Base-by-base conservation (phyloP, 1,284 basidiomycete species). In the Cystobasidium pallidum region DNA sequence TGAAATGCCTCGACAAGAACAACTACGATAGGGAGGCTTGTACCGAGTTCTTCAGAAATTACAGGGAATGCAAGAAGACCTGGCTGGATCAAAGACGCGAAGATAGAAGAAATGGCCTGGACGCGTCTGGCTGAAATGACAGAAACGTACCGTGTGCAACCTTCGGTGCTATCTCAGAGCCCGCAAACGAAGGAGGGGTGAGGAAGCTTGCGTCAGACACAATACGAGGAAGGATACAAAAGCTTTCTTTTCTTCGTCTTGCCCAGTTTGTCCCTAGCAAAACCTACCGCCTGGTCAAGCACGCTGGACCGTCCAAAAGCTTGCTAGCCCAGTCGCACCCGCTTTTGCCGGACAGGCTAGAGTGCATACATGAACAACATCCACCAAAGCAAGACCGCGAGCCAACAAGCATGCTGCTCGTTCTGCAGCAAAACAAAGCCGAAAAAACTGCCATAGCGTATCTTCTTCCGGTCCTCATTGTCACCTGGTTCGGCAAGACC, bases 1-100 rank as follows among this genome's bases (percentile, higher is more conserved):
- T 72, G 70, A 66, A 62, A 30, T 72, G 70, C 65, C 70, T 72
- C 34, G 70, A 72, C 70, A 66, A 66, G 63, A 66, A 72, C 45
- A 72, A 72, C 49, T 72, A 72, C 64, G 66, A 72, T 21, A 34
- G 65, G 1, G 63, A 66, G 26, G 65, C 65, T 41, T 72, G 70
- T 30, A 61, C 63, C 2, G 70, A 72, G 19, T 72, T 72, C 65
- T 72, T 72, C 52, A 39, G 39, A 43, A 58, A 39, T n/a, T 72
- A 72, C 36, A 51, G 70, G 28, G 70, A 72, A 58, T 72, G 70
- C 70, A 72, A 72, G 64, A 66, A 59, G 55, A 52, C 51, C 3
- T 72, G 70, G 70, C 19, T 72, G 45, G 51, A 67, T 36, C 70
- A 71, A 41, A 61, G 68, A 41, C 32, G 68, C 11, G 68, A 71